Evolutionary conservation across 495 filamentous ascomycete genomes (phyloP).

Genomic region (Articulospora tetracladia): DNA sequence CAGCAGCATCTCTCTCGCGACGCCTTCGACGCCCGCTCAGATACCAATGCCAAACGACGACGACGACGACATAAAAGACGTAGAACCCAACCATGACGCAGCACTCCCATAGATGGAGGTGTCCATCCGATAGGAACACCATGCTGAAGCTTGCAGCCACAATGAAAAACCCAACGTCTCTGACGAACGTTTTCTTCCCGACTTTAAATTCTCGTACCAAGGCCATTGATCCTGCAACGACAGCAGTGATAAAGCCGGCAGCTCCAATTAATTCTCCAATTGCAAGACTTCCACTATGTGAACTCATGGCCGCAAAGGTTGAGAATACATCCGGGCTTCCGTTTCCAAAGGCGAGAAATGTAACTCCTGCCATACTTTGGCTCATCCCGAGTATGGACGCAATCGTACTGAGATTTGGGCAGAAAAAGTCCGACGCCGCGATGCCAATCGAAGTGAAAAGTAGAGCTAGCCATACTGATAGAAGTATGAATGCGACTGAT

Average conservation of each 20-base stretch:
- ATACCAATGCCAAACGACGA: slow-evolving; percentile 92
- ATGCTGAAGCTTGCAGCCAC: slow-evolving; percentile 84
- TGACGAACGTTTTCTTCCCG: slow-evolving; percentile 78
- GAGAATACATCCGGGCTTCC: slow-evolving; percentile 99
- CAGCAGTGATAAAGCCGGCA: slow-evolving; percentile 92
- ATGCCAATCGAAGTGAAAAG: slow-evolving; percentile 98
- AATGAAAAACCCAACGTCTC: slow-evolving; percentile 93
- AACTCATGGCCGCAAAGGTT: slow-evolving; percentile 96
- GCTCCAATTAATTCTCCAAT: slow-evolving; percentile 95
- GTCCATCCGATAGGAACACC: slow-evolving; percentile 80
- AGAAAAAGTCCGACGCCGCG: slow-evolving; percentile 96
- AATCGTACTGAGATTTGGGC: slow-evolving; percentile 92
- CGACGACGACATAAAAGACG: slow-evolving; percentile 81
- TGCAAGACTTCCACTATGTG: slow-evolving; percentile 91
- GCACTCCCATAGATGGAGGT: slow-evolving; percentile 85
- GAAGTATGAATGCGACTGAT: slow-evolving; percentile 69
- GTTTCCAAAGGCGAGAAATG: slow-evolving; percentile 96
- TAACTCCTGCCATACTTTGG: slow-evolving; percentile 94
- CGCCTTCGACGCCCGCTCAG: slow-evolving; percentile 53
- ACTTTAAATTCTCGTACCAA: slow-evolving; percentile 91
- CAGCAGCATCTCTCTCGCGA: slow-evolving; percentile 60
- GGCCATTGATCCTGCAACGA: slow-evolving; percentile 98
- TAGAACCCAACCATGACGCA: slow-evolving; percentile 89
- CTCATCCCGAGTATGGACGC: slow-evolving; percentile 84
- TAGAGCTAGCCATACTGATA: slow-evolving; percentile 81